Evolutionary conservation across 2,329 filamentous ascomycete species (phyloP).

Genomic region (Periconia digitata): DNA sequence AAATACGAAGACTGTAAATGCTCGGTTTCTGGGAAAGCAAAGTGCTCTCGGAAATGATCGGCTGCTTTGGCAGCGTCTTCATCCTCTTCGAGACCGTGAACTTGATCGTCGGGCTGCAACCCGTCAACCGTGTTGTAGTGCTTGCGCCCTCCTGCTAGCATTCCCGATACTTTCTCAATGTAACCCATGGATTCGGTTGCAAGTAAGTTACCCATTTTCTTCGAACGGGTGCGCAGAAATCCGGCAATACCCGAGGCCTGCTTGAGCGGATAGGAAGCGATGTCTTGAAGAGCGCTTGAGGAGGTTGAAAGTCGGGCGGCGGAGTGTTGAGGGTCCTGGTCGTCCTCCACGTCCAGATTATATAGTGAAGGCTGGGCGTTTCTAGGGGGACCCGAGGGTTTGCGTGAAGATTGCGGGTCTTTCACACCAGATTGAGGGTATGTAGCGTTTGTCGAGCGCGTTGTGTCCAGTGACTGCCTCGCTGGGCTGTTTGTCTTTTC

Average conservation of each 20-base stretch:
- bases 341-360: constrained; percentile 27
- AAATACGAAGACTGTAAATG: constrained; percentile 87
- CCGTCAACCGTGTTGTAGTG: constrained; percentile 80
- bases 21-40: constrained; percentile 82
- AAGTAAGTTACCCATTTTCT: constrained; percentile 77
- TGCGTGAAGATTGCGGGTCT: constrained; percentile 13
- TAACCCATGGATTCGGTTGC: constrained; percentile 95
- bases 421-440: constrained; percentile 15
- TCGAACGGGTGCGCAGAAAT: constrained; percentile 77
- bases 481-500: constrained; percentile 24
- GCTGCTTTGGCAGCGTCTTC: constrained; percentile 57
- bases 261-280: constrained; percentile 77
- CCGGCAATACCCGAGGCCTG: constrained; percentile 80
- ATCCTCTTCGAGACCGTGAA: constrained; percentile 58
- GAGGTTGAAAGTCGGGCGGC: constrained; percentile 42
- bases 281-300: constrained; percentile 58
- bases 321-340: constrained; percentile 26
- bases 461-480: constrained; percentile 42
- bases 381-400: constrained; percentile 7
- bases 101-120: constrained; percentile 64
- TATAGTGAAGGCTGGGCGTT: constrained; percentile 11
- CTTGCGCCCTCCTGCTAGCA: constrained; percentile 89
- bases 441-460: constrained; percentile 30
- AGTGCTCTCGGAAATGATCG: constrained; percentile 81
- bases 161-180: constrained; percentile 93